A percentile compares a stretch with the other conserved stretches of the same genome.
phyloP scores from a whole-genome alignment of 768 basidiomycete genomes.

The Termitomyces sp. region DNA sequence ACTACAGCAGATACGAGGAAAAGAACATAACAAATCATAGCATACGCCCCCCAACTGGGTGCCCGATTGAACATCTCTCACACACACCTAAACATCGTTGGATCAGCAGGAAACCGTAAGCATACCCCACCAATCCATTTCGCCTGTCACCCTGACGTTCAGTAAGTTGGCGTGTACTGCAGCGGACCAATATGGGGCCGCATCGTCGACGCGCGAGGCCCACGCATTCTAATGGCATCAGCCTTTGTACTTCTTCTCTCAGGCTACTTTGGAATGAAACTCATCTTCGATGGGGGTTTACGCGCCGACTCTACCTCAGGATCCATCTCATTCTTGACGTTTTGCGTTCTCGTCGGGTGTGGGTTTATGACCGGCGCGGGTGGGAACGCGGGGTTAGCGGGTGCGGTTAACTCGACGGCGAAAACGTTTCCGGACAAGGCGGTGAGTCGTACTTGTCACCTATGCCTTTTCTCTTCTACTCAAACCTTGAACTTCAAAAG shows the following conservation, averaged over 20 bases:
- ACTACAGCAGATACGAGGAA: no score
- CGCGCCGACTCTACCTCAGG: constrained; percentile 22
- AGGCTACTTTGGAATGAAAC: constrained; percentile 75
- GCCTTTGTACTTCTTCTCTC: constrained; percentile 58
- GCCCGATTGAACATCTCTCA: constrained; percentile 71
- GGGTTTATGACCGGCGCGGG: constrained; percentile 76
- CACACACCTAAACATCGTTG: constrained; percentile 80
- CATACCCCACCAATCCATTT: background rate
- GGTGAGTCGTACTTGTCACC: constrained; percentile 36
- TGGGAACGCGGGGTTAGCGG: constrained; percentile 65
- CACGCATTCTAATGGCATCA: constrained; percentile 57
- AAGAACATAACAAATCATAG: constrained; percentile 28
- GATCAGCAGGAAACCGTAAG: constrained; percentile 65
- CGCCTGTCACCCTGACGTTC: background rate
- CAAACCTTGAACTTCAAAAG: constrained; percentile 28
- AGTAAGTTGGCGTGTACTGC: constrained; percentile 77
- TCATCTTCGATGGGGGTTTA: constrained; percentile 59
- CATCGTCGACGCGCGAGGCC: constrained; percentile 72
- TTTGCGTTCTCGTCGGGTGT: constrained; percentile 54
- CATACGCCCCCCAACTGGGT: constrained; percentile 86
- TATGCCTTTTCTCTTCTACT: background rate
- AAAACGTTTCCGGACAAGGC: constrained; percentile 74
- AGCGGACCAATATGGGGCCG: constrained; percentile 78
- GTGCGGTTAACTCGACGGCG: constrained; percentile 79
- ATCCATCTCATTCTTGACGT: constrained; percentile 36